phyloP scores from a whole-genome alignment of 2,329 filamentous ascomycete species.

The Chrysoporthe cubensis region DNA sequence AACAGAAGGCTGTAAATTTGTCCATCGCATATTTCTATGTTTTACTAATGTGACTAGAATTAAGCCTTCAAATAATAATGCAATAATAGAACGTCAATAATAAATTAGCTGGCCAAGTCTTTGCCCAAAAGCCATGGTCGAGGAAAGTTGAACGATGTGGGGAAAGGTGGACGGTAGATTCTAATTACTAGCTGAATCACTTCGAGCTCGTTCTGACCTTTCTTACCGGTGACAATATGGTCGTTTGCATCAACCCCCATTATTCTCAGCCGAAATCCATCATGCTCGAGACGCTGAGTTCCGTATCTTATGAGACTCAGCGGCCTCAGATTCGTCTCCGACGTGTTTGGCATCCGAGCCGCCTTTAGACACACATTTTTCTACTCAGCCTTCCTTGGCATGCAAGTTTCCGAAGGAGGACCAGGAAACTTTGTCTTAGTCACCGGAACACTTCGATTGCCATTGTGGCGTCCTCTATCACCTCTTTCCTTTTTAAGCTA shows the following conservation, averaged over 20 bases:
- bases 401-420: background rate
- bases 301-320: background rate
- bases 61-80: too few relatives aligned
- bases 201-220: background rate
- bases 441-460: background rate
- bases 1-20: too few relatives aligned
- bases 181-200: background rate
- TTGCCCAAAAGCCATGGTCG: background rate
- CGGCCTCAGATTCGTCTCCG: background rate
- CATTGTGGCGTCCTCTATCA: background rate
- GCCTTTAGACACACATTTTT: background rate
- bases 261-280: background rate
- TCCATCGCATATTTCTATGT: too few relatives aligned
- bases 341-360: background rate
- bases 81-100: too few relatives aligned
- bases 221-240: background rate
- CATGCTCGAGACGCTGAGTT: background rate
- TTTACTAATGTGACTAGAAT: too few relatives aligned
- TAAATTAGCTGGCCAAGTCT: background rate
- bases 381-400: background rate
- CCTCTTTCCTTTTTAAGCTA: background rate
- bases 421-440: background rate
- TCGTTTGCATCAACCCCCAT: background rate
- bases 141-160: background rate
- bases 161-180: background rate